Evolutionary conservation across 2,329 filamentous ascomycete species (phyloP).

Genomic region (Diaporthe sp.): DNA sequence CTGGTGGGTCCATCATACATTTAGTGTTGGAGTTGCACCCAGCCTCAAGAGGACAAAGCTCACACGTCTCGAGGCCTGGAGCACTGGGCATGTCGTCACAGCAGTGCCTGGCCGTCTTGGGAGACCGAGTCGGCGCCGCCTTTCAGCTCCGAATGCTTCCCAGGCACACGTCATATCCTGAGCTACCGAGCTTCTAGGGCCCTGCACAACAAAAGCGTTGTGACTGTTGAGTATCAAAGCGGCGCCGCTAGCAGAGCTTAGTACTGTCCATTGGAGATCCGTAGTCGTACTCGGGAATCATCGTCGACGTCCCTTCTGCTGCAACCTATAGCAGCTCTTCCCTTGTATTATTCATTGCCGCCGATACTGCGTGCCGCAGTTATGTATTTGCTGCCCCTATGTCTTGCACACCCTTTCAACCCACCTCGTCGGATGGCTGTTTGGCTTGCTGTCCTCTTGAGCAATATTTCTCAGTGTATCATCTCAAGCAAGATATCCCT

Average conservation of each 20-base stretch:
- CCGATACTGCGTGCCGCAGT: too few relatives aligned
- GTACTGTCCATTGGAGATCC: neutral
- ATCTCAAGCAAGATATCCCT: neutral
- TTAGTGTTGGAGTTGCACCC: neutral
- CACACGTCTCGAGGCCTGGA: neutral
- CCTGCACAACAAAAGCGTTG: neutral
- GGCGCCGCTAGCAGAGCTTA: slow-evolving; percentile 25
- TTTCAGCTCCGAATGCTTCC: neutral
- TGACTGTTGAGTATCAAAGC: slow-evolving; percentile 7
- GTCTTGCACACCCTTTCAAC: neutral
- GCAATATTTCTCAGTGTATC: neutral
- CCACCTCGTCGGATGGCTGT: neutral
- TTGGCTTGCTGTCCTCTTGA: neutral
- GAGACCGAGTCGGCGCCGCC: slow-evolving; percentile 1
- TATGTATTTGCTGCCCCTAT: neutral
- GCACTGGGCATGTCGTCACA: slow-evolving; percentile 24
- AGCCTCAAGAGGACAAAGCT: neutral
- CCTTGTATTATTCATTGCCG: neutral
- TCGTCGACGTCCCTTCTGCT: neutral
- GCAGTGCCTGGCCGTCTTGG: slow-evolving; percentile 4
- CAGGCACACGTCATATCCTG: slow-evolving; percentile 22
- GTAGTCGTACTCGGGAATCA: neutral
- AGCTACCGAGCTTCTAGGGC: neutral
- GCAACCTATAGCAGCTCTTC: neutral
- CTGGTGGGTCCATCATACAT: neutral